These are phyloP conservation scores for Phytophthora citrophthora DNA, from an alignment of 352 stramenopile genomes.

Conservation along the genomic window DNA sequence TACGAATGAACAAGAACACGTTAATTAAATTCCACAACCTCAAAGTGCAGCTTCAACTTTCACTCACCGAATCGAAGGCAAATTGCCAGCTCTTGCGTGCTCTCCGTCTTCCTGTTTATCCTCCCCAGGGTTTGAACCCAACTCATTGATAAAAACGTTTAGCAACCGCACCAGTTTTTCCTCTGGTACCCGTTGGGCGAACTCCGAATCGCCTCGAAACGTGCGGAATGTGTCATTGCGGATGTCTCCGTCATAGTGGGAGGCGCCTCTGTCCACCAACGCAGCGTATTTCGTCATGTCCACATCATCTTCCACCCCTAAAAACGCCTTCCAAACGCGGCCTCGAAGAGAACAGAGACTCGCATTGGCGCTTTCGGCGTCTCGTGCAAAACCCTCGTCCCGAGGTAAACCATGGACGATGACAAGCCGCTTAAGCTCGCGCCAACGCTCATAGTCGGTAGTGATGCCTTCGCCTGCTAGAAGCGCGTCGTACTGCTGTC, in stretches of 20 bases:
- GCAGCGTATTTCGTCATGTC: constrained; percentile 68
- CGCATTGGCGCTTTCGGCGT: constrained; percentile 10
- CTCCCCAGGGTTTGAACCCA: constrained; percentile 46
- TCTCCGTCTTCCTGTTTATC: constrained; percentile 29
- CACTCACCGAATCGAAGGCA: constrained; percentile 50
- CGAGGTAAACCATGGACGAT: constrained; percentile 80
- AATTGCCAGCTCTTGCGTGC: constrained; percentile 31
- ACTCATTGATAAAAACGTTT: constrained; percentile 92
- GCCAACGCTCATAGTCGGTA: constrained; percentile 75
- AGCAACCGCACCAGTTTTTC: constrained; percentile 91
- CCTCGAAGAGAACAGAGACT: constrained; percentile 74
- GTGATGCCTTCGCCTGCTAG: constrained; percentile 47
- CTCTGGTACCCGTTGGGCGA: constrained; percentile 89
- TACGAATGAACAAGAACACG: constrained; percentile 6
- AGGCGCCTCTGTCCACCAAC: constrained; percentile 79
- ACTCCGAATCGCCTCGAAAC: constrained; percentile 88
- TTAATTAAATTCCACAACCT: constrained; percentile 1
- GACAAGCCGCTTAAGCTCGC: constrained; percentile 83
- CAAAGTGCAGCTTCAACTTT: neutral
- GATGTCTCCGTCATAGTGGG: constrained; percentile 87
- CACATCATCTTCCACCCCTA: constrained; percentile 76
- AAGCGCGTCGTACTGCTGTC: constrained; percentile 31
- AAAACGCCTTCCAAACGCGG: constrained; percentile 89
- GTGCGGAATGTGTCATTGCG: constrained; percentile 93
- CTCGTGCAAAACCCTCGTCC: constrained; percentile 32